A percentile compares a stretch with the other conserved stretches of the same genome.
phyloP scores from a whole-genome alignment of 371 early-diverging fungal species.

The Rhizopus sp. region DNA sequence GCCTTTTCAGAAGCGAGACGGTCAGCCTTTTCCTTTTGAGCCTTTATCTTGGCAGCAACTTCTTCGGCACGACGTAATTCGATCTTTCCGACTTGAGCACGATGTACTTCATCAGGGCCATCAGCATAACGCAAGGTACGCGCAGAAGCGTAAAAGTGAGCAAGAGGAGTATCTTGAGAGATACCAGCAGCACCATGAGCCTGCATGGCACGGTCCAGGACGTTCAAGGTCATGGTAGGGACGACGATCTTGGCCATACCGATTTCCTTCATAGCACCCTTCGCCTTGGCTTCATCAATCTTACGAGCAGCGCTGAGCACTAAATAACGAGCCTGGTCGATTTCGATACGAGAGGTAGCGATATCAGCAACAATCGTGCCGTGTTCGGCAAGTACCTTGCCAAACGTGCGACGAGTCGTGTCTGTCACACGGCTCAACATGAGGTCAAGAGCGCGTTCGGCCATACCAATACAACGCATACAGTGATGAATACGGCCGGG shows the following conservation, averaged over 20 bases:
- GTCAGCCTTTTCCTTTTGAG: constrained; percentile 37
- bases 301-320: constrained; percentile 88
- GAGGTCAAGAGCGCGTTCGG: constrained; percentile 87
- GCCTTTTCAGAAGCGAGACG: constrained; percentile 18
- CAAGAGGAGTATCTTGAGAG: constrained; percentile 86
- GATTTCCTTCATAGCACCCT: constrained; percentile 89
- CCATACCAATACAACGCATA: constrained; percentile 95
- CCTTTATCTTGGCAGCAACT: constrained; percentile 29
- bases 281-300: constrained; percentile 88
- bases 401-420: constrained; percentile 84
- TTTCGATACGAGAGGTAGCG: constrained; percentile 84
- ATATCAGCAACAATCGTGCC: constrained; percentile 81
- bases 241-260: constrained; percentile 91
- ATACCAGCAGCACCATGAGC: constrained; percentile 92
- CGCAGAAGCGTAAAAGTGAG: constrained; percentile 79
- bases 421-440: constrained; percentile 88
- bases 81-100: constrained; percentile 45
- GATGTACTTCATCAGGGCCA: constrained; percentile 57
- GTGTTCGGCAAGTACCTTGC: constrained; percentile 78
- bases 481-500: constrained; percentile 83
- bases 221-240: constrained; percentile 73
- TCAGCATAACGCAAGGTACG: constrained; percentile 93
- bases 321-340: constrained; percentile 88
- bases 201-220: constrained; percentile 91
- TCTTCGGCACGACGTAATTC: constrained; percentile 51